Conservation (phyloP, 805 yeast genomes). For the Candida andamanensis region DNA sequence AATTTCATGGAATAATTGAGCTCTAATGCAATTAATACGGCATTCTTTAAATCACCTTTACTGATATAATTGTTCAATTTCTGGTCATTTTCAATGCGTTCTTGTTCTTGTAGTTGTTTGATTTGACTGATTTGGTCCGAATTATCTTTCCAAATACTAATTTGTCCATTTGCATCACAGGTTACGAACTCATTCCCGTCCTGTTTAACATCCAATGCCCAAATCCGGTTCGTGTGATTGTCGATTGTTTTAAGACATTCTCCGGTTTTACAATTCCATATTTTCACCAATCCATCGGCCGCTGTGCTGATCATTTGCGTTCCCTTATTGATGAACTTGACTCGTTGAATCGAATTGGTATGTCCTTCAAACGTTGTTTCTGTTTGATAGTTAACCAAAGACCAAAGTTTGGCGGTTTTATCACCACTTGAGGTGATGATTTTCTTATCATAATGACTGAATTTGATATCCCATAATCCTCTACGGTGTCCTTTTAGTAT, state of each 20-base stretch:
- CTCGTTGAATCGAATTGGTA: slow-evolving; percentile 85
- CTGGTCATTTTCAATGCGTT: slow-evolving; percentile 82
- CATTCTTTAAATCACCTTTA: slow-evolving; percentile 78
- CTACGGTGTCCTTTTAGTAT: slow-evolving; percentile 86
- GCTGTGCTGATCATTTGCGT: slow-evolving; percentile 74
- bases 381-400: slow-evolving; percentile 70
- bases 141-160: slow-evolving; percentile 84
- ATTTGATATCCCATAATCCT: slow-evolving; percentile 89
- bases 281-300: slow-evolving; percentile 89
- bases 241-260: slow-evolving; percentile 84
- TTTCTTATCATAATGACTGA: slow-evolving; percentile 73
- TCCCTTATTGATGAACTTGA: slow-evolving; percentile 60
- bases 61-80: slow-evolving; percentile 69
- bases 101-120: slow-evolving; percentile 47
- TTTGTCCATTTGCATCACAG: slow-evolving; percentile 94
- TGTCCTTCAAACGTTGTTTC: slow-evolving; percentile 88
- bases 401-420: slow-evolving; percentile 87
- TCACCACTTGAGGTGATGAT: slow-evolving; percentile 89
- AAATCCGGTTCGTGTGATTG: slow-evolving; percentile 87
- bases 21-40: slow-evolving; percentile 78
- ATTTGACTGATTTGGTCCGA: slow-evolving; percentile 64
- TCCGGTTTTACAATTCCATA: slow-evolving; percentile 75
- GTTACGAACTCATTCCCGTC: slow-evolving; percentile 69
- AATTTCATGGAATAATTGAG: slow-evolving; percentile 88
- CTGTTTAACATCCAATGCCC: slow-evolving; percentile 72